Evolutionary conservation across 2,329 filamentous ascomycete genomes (phyloP), one percentile per base, ranked within the genome.

Genomic region (Xylogone sp.): DNA sequence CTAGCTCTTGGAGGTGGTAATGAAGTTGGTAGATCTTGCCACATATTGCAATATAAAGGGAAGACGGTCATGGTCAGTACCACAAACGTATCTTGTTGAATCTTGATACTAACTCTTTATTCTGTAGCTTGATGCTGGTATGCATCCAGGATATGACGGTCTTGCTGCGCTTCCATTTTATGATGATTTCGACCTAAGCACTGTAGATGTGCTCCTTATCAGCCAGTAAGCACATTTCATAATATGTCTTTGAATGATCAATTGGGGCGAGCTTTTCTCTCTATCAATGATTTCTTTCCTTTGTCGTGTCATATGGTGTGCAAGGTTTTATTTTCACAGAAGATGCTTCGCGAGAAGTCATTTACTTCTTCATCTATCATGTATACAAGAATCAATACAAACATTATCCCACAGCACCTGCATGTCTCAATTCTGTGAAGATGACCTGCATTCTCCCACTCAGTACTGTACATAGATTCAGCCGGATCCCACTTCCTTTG

Each of bases 11-110:
- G 94, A 55, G 94, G 94, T 55, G 94, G 94, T 60, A 97, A 97
- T 69, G 94, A 99, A 72, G 94, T 99, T 56, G 94, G 94, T 49
- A 82, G 94, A 59, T 97, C 94, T 59, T 97, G 94, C 70, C 94
- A 99, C 68, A 96, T 99, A 62, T 85, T 99, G 54, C 91, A 97
- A 66, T 99, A 99, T 81, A 99, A 97, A 73, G 94, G 94, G 56
- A 99, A 99, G 72, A 97, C 93, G 5, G 90, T 99, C 60, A 99
- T 99, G 94, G 91, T 95, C 75, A 61, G 83, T 68, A 21, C 48
- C 31, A 21, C 52, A 46, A 43, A 24, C 29, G 22, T 29, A 39
- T 18, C 27, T 42, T 34, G 16, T 45, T 29, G 44, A 20, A 47
- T 46, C 18, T 52, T 43, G 43, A 51, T 47, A 58, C 29, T 47